These are phyloP conservation scores for Cercospora berteroae DNA, from an alignment of 2,329 filamentous ascomycete species.

Conservation along the genomic window DNA sequence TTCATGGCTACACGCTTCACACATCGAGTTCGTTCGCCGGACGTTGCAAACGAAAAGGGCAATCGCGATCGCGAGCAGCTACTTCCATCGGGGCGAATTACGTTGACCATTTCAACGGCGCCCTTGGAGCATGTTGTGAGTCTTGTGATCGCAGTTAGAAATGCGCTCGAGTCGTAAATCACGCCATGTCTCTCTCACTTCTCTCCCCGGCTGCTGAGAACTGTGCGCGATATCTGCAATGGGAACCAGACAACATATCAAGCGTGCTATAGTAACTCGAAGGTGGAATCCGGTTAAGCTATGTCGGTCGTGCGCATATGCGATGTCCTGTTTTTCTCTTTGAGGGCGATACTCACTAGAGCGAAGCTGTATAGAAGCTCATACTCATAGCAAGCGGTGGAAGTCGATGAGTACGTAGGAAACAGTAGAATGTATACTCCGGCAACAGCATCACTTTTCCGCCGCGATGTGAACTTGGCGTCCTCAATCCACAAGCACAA, in stretches of 20 bases:
- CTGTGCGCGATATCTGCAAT: neutral
- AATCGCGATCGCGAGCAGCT: neutral
- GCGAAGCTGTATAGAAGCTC: neutral
- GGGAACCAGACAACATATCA: neutral
- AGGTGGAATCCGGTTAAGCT: neutral
- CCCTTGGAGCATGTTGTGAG: neutral
- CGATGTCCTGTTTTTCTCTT: neutral
- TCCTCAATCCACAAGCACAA: neutral
- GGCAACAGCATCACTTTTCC: neutral
- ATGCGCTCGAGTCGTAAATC: neutral
- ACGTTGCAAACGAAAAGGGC: neutral
- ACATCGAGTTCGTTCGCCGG: neutral
- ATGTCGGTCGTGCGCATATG: neutral
- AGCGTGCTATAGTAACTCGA: neutral
- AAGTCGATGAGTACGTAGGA: neutral
- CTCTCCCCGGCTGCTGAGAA: neutral
- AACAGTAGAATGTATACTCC: neutral
- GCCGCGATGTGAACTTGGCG: neutral
- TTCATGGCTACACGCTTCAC: neutral
- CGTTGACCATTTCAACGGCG: neutral
- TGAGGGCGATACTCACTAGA: neutral
- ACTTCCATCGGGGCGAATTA: neutral
- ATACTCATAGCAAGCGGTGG: neutral
- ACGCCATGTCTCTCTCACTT: neutral
- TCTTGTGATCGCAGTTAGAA: neutral